phyloP scores from a whole-genome alignment of 179 eudicot genomes.

The Carnegiea gigantea region DNA sequence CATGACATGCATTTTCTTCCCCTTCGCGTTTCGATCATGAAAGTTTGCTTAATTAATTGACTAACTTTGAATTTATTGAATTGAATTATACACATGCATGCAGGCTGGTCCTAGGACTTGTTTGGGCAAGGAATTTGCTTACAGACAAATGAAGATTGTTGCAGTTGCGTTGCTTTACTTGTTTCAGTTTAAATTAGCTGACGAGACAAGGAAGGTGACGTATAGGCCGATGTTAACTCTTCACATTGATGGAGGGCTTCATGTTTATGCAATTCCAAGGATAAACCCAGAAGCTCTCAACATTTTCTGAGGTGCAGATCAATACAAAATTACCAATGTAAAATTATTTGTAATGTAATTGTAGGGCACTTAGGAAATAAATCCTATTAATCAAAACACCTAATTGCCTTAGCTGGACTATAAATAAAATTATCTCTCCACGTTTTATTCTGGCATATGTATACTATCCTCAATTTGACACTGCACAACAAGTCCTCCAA shows the following conservation, averaged over 20 bases:
- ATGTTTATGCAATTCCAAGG: slow-evolving; percentile 14
- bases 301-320: neutral
- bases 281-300: neutral
- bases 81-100: neutral
- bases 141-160: slow-evolving; percentile 78
- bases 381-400: no score
- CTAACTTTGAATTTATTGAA: no score
- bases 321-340: no score
- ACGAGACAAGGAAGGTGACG: neutral
- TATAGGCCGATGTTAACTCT: slow-evolving; percentile 13
- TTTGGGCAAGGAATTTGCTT: slow-evolving; percentile 80
- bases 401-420: no score
- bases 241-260: slow-evolving; percentile 12
- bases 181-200: neutral
- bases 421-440: no score
- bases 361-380: no score
- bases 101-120: slow-evolving; percentile 35
- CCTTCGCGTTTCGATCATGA: neutral
- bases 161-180: neutral
- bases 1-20: neutral
- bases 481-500: no score
- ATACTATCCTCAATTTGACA: no score
- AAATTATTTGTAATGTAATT: no score
- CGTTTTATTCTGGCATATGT: no score
- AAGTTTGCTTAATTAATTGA: no score